Evolutionary conservation across 108 stramenopile species (phyloP).

Genomic region (Nitzschia sp.): DNA sequence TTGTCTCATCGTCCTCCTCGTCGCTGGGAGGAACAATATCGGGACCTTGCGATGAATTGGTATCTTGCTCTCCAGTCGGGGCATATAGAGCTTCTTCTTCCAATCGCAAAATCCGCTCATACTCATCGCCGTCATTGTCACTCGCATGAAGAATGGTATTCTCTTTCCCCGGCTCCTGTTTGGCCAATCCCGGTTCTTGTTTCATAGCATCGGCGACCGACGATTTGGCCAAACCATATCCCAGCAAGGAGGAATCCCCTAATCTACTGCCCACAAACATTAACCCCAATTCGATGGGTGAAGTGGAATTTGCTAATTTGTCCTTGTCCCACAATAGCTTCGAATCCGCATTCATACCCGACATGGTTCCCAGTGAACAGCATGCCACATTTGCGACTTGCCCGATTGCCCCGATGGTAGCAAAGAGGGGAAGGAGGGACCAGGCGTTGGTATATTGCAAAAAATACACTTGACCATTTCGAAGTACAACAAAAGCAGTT

Average conservation of each 20-base stretch:
- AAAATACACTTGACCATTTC: constrained; percentile 64
- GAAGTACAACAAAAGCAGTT: constrained; percentile 61
- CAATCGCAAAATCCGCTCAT: constrained; percentile 48
- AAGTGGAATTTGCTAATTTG: background rate
- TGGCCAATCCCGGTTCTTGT: constrained; percentile 22
- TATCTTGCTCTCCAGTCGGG: constrained; percentile 15
- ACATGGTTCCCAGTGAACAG: constrained; percentile 29
- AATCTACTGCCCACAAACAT: constrained; percentile 80
- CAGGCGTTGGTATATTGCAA: constrained; percentile 52
- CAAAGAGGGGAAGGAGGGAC: constrained; percentile 65
- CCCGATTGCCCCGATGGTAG: constrained; percentile 66
- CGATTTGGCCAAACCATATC: constrained; percentile 57
- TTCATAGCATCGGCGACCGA: constrained; percentile 32
- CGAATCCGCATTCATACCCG: background rate
- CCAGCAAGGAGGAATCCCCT: constrained; percentile 79
- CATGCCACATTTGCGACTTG: constrained; percentile 57
- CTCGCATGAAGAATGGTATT: constrained; percentile 3
- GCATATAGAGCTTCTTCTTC: constrained; percentile 83
- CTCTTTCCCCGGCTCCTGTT: background rate
- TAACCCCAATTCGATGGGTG: constrained; percentile 47
- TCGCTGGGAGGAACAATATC: constrained; percentile 58
- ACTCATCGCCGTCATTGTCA: constrained; percentile 8
- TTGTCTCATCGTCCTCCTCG: constrained; percentile 43
- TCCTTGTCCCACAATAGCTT: background rate
- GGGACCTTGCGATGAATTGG: constrained; percentile 16